Conservation (phyloP, 139 green algal genomes). For the Gonium pectorale region DNA sequence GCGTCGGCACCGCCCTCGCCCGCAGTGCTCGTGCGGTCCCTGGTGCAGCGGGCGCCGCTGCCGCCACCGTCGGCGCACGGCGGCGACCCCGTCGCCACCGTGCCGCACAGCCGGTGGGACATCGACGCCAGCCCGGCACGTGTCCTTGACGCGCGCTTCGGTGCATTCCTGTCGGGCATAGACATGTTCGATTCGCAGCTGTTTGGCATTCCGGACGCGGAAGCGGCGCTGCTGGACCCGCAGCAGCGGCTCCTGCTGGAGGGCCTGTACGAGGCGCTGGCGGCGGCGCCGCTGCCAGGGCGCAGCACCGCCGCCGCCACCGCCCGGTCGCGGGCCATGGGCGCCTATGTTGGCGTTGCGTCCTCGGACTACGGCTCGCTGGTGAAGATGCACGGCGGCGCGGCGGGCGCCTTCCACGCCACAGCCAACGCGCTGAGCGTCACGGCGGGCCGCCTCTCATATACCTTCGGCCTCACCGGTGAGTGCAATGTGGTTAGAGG, state of each 20-base stretch:
- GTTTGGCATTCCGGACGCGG: constrained; percentile 66
- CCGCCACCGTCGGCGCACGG: neutral
- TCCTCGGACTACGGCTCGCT: constrained; percentile 80
- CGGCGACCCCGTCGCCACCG: constrained; percentile 38
- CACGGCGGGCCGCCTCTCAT: constrained; percentile 81
- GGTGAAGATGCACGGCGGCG: constrained; percentile 44
- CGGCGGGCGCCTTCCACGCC: constrained; percentile 74
- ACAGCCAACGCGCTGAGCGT: constrained; percentile 83
- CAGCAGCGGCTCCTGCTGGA: constrained; percentile 90
- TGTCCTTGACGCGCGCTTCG: constrained; percentile 59
- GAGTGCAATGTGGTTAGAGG: no score
- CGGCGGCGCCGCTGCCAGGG: neutral
- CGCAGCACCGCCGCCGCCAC: neutral
- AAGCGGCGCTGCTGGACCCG: constrained; percentile 81
- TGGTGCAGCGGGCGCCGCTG: constrained; percentile 30
- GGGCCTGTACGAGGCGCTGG: constrained; percentile 32
- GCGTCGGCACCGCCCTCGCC: neutral
- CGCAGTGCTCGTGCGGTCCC: constrained; percentile 7
- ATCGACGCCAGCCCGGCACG: constrained; percentile 43
- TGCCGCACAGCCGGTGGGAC: constrained; percentile 71
- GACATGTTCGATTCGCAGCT: constrained; percentile 70
- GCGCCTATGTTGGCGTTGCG: constrained; percentile 73
- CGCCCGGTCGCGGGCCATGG: constrained; percentile 1
- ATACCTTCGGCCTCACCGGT: constrained; percentile 66
- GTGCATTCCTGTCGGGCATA: constrained; percentile 61